Evolutionary conservation across 257 asterid species (phyloP), one percentile per base, ranked within the genome.

Genomic region (Nicotiana obtusifolia): DNA sequence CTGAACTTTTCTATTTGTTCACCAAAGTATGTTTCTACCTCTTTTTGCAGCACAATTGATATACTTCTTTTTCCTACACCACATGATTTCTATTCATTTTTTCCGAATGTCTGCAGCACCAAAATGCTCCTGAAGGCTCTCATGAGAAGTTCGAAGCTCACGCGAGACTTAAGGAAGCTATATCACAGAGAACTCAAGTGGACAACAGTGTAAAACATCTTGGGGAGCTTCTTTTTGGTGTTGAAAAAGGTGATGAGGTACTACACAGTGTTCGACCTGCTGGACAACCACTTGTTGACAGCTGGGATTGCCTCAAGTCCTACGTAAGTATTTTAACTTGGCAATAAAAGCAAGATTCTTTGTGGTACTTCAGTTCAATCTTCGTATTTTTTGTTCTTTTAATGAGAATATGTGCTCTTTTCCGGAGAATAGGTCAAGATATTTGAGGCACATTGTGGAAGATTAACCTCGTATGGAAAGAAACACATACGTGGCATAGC

Each of bases 401-500:
- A 11, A 22, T 22, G 78, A 69, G 33, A 41, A 41, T 3, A 52
- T 52, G n/a, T 69, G 60, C 19, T 24, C 15, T 13, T 2, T 6
- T 37, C 7, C 4, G 1, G 14, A 3, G 0, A 47, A 47, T 91
- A 91, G 97, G 94, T 93, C 61, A 85, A 92, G 57, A 89, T 93
- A 78, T 93, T 91, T 52, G 99, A 96, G 92, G 82, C 90, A 4
- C 86, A 78, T 13, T 96, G 99, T 37, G 98, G 99, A 37, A 90
- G 92, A 1, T 81, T 96, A 44, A 91, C 97, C 24, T 91, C 90
- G 49, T 96, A 96, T 33, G 99, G 99, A 67, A 94, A 91, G 98
- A 96, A 88, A 84, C 98, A 96, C 87, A 90, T 93, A 97, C 93
- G 99, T 19, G 88, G 97, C 0, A 77, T 96, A 14, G 98, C 98